Conservation (phyloP, 495 filamentous ascomycete species). For the Jackrogersella minutella region DNA sequence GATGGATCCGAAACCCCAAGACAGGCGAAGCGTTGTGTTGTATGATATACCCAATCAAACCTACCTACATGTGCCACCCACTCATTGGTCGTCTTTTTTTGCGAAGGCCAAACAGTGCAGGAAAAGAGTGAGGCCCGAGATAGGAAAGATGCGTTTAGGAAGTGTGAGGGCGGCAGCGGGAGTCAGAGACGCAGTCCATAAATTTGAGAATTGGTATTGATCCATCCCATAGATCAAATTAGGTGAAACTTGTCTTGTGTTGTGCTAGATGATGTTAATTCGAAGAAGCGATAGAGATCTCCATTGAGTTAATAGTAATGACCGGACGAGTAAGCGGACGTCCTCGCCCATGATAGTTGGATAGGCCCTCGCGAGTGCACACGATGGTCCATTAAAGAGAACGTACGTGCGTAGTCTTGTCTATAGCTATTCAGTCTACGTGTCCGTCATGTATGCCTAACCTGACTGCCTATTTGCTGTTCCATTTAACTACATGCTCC, state of each 20-base stretch:
- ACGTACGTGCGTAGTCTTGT: no score
- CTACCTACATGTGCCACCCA: neutral
- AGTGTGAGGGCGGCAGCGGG: neutral
- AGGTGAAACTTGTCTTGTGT: neutral
- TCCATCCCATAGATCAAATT: conserved; percentile 12
- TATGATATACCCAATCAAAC: conserved; percentile 7
- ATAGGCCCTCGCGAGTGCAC: no score
- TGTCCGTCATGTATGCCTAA: no score
- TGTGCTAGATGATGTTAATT: neutral
- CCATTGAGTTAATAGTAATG: no score
- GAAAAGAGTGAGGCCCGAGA: neutral
- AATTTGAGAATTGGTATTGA: conserved; percentile 28
- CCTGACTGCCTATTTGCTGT: no score
- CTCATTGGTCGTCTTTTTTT: neutral
- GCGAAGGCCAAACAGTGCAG: neutral
- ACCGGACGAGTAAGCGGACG: no score
- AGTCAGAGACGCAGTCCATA: conserved; percentile 21
- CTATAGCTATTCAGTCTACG: no score
- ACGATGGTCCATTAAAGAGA: no score
- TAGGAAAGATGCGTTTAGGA: conserved; percentile 5
- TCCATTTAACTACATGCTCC: no score
- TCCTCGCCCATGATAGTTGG: no score
- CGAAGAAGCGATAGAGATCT: neutral
- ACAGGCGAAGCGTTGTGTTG: conserved; percentile 3
- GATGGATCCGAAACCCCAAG: neutral